Evolutionary conservation across 371 early-diverging fungal species (phyloP), one percentile per base, ranked within the genome.

Genomic region (Mortierella sp.): DNA sequence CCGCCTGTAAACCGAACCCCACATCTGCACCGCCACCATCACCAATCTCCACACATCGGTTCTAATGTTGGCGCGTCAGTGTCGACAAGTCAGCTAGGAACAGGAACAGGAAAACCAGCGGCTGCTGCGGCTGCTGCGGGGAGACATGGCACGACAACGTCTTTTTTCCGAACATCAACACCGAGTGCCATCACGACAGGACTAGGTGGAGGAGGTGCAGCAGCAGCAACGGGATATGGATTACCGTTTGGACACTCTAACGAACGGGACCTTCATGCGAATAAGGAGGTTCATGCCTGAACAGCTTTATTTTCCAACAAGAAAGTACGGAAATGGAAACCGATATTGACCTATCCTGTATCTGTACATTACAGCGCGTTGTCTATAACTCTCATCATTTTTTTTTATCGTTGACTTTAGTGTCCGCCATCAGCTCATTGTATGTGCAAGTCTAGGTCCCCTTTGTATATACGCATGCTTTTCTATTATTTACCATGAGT

Each of bases 231-330:
- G 7, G 31, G 27, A 42, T 51, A 44, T 44, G 61, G 61, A 3
- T 50, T 50, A 4, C 52, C 31, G 27, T 53, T 48, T 14, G 65
- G 65, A 44, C 28, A 42, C 23, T 23, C 57, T 17, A 34, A 28
- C 21, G 58, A 65, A 28, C 37, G 44, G n/a, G 28, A 34, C 28
- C 23, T 58, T 58, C 30, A 58, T 9, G 51, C 66, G 19, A 65
- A 61, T 27, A 61, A 65, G 28, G 66, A 65, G 30, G 59, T 65
- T 3, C 66, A 65, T 52, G 66, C 66, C 17, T 65, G 26, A 47
- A 41, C 8, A 32, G 26, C 23, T 34, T 30, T 21, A 41, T 39
- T 39, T 37, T 42, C 8, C 9, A 9, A 24, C 27, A 49, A n/a
- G n/a, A n/a, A n/a, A n/a, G n/a, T n/a, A n/a, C n/a, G n/a, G n/a